Evolutionary conservation across 345 rosid species (phyloP).

Genomic region (Citrus maxima): DNA sequence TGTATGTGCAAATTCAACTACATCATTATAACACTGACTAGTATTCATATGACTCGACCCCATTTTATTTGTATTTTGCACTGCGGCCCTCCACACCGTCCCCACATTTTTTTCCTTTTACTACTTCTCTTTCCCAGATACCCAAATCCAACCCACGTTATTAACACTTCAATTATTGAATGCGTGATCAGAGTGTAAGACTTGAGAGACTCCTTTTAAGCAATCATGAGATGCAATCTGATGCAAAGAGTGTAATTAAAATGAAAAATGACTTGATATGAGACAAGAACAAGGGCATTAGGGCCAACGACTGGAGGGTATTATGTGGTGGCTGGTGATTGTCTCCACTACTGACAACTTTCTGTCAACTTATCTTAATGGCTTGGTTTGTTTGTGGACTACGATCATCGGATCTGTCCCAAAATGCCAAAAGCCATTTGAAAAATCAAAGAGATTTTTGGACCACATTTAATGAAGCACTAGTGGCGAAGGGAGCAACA

Average conservation of each 20-base stretch:
- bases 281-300: not conserved
- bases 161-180: not conserved
- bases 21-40: not conserved
- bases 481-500: not conserved
- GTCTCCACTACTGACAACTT: constrained; percentile 25
- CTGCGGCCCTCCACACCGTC: not conserved
- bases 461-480: constrained; percentile 30
- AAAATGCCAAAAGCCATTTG: constrained; percentile 20
- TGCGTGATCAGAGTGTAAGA: not conserved
- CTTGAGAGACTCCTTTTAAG: not conserved
- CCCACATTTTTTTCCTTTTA: not conserved
- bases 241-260: not conserved
- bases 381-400: constrained; percentile 38
- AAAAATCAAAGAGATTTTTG: constrained; percentile 20
- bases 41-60: not conserved
- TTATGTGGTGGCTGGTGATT: constrained; percentile 24
- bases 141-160: not conserved
- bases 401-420: constrained; percentile 36
- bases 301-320: constrained; percentile 18
- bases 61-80: not conserved
- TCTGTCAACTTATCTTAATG: constrained; percentile 30
- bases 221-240: not conserved
- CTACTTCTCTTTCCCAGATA: not conserved
- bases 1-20: not conserved
- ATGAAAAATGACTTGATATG: not conserved